Evolutionary conservation across 352 stramenopile species (phyloP).

Genomic region (Salisapilia sapeloensis): DNA sequence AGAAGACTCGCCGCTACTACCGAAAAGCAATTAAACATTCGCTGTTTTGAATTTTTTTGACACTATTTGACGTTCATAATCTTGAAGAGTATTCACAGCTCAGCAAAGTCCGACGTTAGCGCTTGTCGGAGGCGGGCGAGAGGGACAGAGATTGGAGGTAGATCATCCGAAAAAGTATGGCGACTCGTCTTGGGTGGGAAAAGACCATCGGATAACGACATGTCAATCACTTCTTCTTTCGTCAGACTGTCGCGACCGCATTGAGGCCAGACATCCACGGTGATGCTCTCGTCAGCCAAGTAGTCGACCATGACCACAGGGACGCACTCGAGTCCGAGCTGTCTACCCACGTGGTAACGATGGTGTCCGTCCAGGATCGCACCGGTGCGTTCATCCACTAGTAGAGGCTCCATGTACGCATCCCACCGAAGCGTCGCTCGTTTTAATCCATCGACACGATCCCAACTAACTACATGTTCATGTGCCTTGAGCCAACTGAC

Average conservation of each 20-base stretch:
- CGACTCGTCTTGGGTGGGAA: slow-evolving; percentile 80
- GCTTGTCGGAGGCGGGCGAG: slow-evolving; percentile 33
- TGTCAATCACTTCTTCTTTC: slow-evolving; percentile 69
- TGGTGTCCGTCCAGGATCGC: slow-evolving; percentile 76
- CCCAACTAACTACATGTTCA: slow-evolving; percentile 74
- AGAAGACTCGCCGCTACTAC: no score
- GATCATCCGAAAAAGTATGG: slow-evolving; percentile 68
- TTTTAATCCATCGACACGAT: slow-evolving; percentile 63
- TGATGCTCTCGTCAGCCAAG: slow-evolving; percentile 65
- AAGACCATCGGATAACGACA: slow-evolving; percentile 65
- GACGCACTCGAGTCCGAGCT: slow-evolving; percentile 47
- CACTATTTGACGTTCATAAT: no score
- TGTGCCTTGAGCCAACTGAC: slow-evolving; percentile 68
- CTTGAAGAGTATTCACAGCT: slow-evolving; percentile 17
- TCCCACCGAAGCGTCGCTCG: slow-evolving; percentile 59
- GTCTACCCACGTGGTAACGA: slow-evolving; percentile 59
- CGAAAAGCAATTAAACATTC: neutral
- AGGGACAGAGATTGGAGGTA: slow-evolving; percentile 68
- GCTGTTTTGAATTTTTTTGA: neutral
- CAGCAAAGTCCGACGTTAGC: slow-evolving; percentile 13
- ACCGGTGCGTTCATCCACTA: slow-evolving; percentile 51
- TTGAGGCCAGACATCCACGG: slow-evolving; percentile 74
- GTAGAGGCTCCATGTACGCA: slow-evolving; percentile 69
- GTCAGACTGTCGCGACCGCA: slow-evolving; percentile 66
- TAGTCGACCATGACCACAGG: slow-evolving; percentile 73